Evolutionary conservation across 208 protist genomes (phyloP).

Genomic region (Naegleria lovaniensis): DNA sequence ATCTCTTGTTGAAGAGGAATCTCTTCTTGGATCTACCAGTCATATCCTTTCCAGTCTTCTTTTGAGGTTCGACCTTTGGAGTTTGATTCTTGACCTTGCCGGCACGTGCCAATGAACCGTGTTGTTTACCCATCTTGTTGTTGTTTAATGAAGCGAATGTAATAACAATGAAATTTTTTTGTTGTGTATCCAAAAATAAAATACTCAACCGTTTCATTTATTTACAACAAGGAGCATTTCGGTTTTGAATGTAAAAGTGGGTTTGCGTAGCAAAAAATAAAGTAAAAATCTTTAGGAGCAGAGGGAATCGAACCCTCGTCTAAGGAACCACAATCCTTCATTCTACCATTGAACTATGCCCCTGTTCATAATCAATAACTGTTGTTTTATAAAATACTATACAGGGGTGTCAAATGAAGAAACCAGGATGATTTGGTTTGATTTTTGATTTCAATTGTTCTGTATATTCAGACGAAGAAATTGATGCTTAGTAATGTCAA

Average conservation of each 20-base stretch:
- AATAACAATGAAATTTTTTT: background rate
- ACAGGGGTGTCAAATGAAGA: too few relatives aligned
- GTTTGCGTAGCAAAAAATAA: too few relatives aligned
- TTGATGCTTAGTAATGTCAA: too few relatives aligned
- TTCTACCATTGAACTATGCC: too few relatives aligned
- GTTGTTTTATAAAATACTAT: too few relatives aligned
- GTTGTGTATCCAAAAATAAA: background rate
- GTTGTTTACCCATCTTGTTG: slow-evolving; percentile 81
- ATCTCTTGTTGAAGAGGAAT: slow-evolving; percentile 92
- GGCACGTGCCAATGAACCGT: slow-evolving; percentile 93
- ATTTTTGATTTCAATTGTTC: too few relatives aligned
- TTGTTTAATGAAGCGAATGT: background rate
- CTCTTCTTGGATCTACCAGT: slow-evolving; percentile 91
- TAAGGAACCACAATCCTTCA: too few relatives aligned
- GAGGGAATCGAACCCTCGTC: too few relatives aligned
- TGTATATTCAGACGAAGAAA: too few relatives aligned
- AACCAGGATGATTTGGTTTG: too few relatives aligned
- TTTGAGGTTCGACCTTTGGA: slow-evolving; percentile 77
- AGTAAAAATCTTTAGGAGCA: too few relatives aligned
- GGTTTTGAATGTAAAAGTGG: background rate
- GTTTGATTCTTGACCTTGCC: slow-evolving; percentile 97
- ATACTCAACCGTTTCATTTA: background rate
- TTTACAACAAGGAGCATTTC: background rate
- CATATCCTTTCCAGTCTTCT: slow-evolving; percentile 88
- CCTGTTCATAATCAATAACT: too few relatives aligned